Evolutionary conservation across 176 grass and related monocot genomes (phyloP).

Genomic region (Oryza brachyantha): DNA sequence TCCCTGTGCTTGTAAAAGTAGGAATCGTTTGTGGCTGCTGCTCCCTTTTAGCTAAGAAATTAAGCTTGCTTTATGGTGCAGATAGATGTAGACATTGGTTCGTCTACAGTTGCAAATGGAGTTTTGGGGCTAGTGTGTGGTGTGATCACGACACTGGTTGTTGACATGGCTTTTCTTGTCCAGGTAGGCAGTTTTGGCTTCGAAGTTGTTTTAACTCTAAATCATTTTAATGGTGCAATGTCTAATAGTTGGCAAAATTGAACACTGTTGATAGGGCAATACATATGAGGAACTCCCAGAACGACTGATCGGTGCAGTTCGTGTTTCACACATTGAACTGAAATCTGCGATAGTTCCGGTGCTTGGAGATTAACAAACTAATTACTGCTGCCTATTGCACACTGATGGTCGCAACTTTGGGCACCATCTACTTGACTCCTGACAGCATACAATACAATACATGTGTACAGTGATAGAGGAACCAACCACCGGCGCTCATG

Average conservation of each 20-base stretch:
- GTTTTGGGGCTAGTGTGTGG: constrained; percentile 87
- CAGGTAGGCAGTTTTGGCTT: constrained; percentile 56
- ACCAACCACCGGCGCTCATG: background rate
- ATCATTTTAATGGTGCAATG: background rate
- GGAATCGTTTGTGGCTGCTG: background rate
- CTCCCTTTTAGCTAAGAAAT: background rate
- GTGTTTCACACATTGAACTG: constrained; percentile 79
- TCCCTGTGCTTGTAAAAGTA: background rate
- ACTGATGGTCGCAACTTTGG: background rate
- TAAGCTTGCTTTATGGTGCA: constrained; percentile 38
- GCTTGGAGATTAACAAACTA: constrained; percentile 48
- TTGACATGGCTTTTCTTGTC: constrained; percentile 98
- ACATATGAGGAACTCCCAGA: constrained; percentile 83
- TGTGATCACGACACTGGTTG: constrained; percentile 88
- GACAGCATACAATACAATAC: constrained; percentile 25
- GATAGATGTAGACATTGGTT: constrained; percentile 98
- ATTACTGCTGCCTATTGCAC: background rate
- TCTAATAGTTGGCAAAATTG: background rate
- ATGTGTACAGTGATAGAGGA: constrained; percentile 21
- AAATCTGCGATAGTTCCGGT: constrained; percentile 70
- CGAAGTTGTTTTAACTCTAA: background rate
- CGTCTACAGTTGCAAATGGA: constrained; percentile 96
- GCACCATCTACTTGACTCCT: constrained; percentile 7
- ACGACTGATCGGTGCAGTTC: constrained; percentile 90
- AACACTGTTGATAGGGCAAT: constrained; percentile 47